Conservation (phyloP, 768 basidiomycete genomes). For the Tylopilus sp. region DNA sequence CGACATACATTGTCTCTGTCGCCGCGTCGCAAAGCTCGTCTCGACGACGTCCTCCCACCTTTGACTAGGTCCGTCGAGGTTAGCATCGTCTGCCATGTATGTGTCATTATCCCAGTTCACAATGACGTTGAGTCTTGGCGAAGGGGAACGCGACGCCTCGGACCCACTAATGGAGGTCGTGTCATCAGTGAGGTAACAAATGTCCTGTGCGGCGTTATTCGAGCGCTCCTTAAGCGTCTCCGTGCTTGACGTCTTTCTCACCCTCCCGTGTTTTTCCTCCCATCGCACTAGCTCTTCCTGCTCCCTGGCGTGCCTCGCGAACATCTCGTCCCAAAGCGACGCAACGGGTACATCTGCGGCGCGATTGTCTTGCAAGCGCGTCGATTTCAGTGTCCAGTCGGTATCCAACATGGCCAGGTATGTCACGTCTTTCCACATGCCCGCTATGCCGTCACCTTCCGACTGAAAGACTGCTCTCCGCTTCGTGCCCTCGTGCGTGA, state of each 20-base stretch:
- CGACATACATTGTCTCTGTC: not conserved
- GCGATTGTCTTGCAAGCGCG: conserved; percentile 12
- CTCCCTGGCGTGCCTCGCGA: conserved; percentile 55
- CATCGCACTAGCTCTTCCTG: conserved; percentile 51
- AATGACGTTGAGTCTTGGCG: conserved; percentile 14
- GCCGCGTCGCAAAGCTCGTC: conserved; percentile 6
- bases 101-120: conserved; percentile 14
- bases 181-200: conserved; percentile 17
- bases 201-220: conserved; percentile 3
- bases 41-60: conserved; percentile 18
- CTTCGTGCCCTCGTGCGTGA: conserved; percentile 60
- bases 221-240: conserved; percentile 38
- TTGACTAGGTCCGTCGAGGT: not conserved
- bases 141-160: conserved; percentile 8
- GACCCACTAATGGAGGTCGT: conserved; percentile 19
- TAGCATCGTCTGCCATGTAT: conserved; percentile 6
- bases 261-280: conserved; percentile 37
- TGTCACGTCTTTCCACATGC: conserved; percentile 57
- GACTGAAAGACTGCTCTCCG: conserved; percentile 51
- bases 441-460: conserved; percentile 32
- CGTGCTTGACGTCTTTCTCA: conserved; percentile 36
- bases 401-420: conserved; percentile 60
- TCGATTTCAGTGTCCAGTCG: conserved; percentile 47
- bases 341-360: conserved; percentile 25
- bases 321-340: conserved; percentile 61